Conservation (phyloP, 148 eudicot species). For the Spergularia marina region DNA sequence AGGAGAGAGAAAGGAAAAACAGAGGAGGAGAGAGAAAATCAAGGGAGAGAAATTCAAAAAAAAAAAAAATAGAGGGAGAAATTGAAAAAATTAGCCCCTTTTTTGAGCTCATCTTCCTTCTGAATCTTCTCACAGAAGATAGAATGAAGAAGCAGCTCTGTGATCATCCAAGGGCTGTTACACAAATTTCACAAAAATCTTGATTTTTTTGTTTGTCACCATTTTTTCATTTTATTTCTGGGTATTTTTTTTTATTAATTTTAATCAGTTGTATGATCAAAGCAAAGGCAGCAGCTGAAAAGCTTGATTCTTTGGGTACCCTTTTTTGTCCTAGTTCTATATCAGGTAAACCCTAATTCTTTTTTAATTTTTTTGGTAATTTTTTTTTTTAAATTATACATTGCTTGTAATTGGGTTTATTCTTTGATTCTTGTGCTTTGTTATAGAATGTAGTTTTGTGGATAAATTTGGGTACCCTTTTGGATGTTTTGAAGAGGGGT, state of each 20-base stretch:
- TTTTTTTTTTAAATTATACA: slow-evolving; percentile 25
- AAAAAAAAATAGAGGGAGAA: slow-evolving; percentile 27
- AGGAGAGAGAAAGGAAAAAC: slow-evolving; percentile 24
- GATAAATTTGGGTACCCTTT: slow-evolving; percentile 19
- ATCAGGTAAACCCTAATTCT: slow-evolving; percentile 43
- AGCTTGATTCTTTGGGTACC: slow-evolving; percentile 26
- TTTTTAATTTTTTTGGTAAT: slow-evolving; percentile 4
- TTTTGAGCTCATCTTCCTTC: slow-evolving; percentile 41
- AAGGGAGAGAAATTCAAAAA: slow-evolving; percentile 28
- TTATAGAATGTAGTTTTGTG: slow-evolving; percentile 15
- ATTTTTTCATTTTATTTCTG: not conserved
- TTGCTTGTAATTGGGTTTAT: slow-evolving; percentile 65
- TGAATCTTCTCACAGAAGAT: slow-evolving; percentile 25
- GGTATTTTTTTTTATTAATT: not conserved
- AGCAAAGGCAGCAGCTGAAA: slow-evolving; percentile 9
- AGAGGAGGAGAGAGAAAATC: slow-evolving; percentile 33
- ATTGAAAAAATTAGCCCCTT: slow-evolving; percentile 20
- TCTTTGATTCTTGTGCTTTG: slow-evolving; percentile 33
- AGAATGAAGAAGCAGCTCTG: slow-evolving; percentile 31
- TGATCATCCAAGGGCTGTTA: slow-evolving; percentile 22
- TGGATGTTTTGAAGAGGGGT: slow-evolving; percentile 15
- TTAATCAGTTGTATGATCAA: not conserved
- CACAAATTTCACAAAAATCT: not conserved
- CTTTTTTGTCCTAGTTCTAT: slow-evolving; percentile 27
- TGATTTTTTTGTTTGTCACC: not conserved